Conservation (phyloP, 495 filamentous ascomycete genomes). For the Darksidea phi region DNA sequence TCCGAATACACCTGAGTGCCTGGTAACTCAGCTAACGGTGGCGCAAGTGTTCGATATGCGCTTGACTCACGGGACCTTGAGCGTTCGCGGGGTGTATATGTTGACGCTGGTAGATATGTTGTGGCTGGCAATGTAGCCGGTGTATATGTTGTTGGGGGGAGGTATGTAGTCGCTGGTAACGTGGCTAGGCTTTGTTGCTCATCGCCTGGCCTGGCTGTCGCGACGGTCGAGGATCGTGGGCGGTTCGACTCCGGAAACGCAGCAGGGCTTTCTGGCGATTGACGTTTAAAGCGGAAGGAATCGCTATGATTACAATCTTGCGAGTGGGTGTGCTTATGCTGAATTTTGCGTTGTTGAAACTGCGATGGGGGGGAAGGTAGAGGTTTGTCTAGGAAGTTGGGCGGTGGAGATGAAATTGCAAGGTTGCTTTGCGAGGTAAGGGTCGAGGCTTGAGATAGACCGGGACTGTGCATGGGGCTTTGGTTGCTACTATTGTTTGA, state of each 20-base stretch:
- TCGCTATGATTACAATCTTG: neutral
- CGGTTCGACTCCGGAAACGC: neutral
- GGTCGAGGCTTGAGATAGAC: conserved; percentile 18
- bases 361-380: neutral
- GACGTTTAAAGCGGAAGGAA: neutral
- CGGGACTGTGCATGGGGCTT: conserved; percentile 11
- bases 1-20: neutral
- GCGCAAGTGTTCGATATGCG: neutral
- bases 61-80: neutral
- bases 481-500: conserved; percentile 3
- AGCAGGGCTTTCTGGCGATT: neutral
- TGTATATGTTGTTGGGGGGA: too few species aligned
- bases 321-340: neutral
- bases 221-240: neutral
- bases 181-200: too few species aligned
- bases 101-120: neutral
- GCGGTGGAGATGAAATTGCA: neutral
- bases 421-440: conserved; percentile 1
- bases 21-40: neutral
- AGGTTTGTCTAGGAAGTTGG: neutral
- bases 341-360: neutral
- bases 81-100: neutral
- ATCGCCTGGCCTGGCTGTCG: too few species aligned
- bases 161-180: too few species aligned
- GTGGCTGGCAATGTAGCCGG: neutral